Evolutionary conservation across 139 green algal species (phyloP), one percentile per base, ranked within the genome.

Genomic region (Micromonas commoda): DNA sequence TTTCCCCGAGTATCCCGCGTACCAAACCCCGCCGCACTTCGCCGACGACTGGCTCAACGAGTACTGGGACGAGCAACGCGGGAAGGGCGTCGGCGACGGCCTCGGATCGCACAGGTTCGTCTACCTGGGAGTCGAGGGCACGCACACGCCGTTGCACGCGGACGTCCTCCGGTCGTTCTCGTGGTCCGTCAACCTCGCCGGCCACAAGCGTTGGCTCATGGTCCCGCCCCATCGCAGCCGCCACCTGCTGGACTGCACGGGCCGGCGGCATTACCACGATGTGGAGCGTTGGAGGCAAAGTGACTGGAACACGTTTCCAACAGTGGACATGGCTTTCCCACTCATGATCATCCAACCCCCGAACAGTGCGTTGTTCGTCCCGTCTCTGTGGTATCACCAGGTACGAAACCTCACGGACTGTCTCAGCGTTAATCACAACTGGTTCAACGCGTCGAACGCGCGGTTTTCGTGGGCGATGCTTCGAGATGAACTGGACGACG

Each of bases 371-470:
- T 76, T 97, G 54, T 97, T 97, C 84, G 91, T 97, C 53, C 93
- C 93, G 24, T 88, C 82, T 52, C 88, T 88, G 24, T 97, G 93
- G 93, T 84, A 89, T 74, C 93, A 97, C 83, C 88, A 85, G 23
- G 92, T 96, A 26, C 72, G 84, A 19, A 97, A 97, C 81, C 51
- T 92, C 57, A 84, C 84, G 0, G 83, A 89, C 71, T 89, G 84
- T 5, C 74, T 95, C 31, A 90, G 82, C 39, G 90, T 96, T 78
- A 96, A 96, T 82, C 90, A 96, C 85, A 96, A 94, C 82, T 94
- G 90, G 89, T 39, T 84, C 67, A 57, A 57, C 45, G 45, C 45
- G 45, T 57, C 45, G 45, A 57, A 57, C 45, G 45, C 45, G 45
- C 45, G 45, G 9, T 23, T 16, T 9, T 57, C 9, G 9, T 57